Evolutionary conservation across 176 grass and related monocot genomes (phyloP).

Genomic region (Eragrostis nindensis): DNA sequence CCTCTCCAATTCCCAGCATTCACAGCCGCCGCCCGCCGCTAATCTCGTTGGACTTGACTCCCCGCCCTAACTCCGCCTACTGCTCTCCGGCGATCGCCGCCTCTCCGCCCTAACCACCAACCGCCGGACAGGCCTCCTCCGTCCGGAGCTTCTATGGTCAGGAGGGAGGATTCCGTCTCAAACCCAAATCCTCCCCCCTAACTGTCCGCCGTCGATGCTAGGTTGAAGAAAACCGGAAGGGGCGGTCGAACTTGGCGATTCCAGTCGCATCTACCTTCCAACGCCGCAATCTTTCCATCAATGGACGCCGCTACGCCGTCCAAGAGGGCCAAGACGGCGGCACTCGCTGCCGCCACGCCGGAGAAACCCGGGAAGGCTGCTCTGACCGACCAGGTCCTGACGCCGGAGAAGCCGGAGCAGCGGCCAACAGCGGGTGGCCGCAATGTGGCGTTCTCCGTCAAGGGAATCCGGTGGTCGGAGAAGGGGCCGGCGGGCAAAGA

Average conservation of each 20-base stretch:
- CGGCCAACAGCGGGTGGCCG: constrained; percentile 29
- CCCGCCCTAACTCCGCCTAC: too few species aligned
- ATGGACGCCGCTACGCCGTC: constrained; percentile 25
- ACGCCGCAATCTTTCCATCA: background rate
- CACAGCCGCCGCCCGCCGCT: too few species aligned
- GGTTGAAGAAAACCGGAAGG: too few species aligned
- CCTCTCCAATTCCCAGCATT: too few species aligned
- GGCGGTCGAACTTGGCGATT: background rate
- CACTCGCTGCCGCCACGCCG: background rate
- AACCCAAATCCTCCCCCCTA: too few species aligned
- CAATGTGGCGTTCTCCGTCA: constrained; percentile 70
- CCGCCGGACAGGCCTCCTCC: too few species aligned
- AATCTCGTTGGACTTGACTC: too few species aligned
- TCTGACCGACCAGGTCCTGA: constrained; percentile 40
- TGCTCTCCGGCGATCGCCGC: too few species aligned
- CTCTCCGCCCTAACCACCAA: too few species aligned
- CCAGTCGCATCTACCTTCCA: background rate
- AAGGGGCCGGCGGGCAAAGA: constrained; percentile 2
- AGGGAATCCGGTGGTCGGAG: constrained; percentile 43
- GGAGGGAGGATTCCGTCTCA: too few species aligned
- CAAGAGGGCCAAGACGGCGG: constrained; percentile 30
- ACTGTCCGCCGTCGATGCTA: background rate
- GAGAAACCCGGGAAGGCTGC: constrained; percentile 8
- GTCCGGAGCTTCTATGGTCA: too few species aligned
- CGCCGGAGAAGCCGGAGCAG: constrained; percentile 59